A percentile compares a stretch with the other conserved stretches of the same genome.
These are phyloP conservation scores for Hansenula sp. DNA, from an alignment of 1,139 yeast species.

Conservation along the genomic window DNA sequence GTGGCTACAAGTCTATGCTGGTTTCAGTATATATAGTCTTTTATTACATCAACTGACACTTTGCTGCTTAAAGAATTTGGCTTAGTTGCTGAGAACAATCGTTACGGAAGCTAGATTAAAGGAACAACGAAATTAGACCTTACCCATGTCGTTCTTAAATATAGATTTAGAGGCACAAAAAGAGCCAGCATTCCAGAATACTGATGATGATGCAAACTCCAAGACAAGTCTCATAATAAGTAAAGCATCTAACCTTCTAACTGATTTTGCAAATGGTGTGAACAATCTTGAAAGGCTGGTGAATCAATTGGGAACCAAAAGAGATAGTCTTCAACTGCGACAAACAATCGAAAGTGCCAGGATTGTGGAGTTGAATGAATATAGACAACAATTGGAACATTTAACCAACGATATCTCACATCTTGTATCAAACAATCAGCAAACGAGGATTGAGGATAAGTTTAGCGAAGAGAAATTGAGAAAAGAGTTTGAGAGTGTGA, in stretches of 20 bases:
- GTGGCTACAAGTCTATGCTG: too few species aligned
- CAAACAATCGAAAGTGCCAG: constrained; percentile 31
- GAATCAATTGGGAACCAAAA: constrained; percentile 47
- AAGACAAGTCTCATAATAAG: constrained; percentile 15
- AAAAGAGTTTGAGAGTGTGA: constrained; percentile 37
- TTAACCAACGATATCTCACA: constrained; percentile 33
- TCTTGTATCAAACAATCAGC: constrained; percentile 11
- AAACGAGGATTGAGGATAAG: constrained; percentile 15
- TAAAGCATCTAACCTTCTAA: constrained; percentile 22
- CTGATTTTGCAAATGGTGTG: constrained; percentile 46
- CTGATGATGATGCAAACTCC: constrained; percentile 18
- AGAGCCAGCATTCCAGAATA: constrained; percentile 12
- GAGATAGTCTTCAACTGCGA: constrained; percentile 45
- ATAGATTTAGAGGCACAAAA: constrained; percentile 55
- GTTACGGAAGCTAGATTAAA: too few species aligned
- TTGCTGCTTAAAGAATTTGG: too few species aligned
- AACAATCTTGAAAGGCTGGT: constrained; percentile 45
- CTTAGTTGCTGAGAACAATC: too few species aligned
- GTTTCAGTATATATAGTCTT: too few species aligned
- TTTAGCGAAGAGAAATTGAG: constrained; percentile 37
- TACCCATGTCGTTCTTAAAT: constrained; percentile 63
- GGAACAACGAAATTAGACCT: too few species aligned
- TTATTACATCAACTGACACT: too few species aligned
- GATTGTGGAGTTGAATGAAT: constrained; percentile 23
- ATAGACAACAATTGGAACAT: constrained; percentile 23